Evolutionary conservation across 2,329 filamentous ascomycete species (phyloP).

Genomic region (Cladorrhinum sp.): DNA sequence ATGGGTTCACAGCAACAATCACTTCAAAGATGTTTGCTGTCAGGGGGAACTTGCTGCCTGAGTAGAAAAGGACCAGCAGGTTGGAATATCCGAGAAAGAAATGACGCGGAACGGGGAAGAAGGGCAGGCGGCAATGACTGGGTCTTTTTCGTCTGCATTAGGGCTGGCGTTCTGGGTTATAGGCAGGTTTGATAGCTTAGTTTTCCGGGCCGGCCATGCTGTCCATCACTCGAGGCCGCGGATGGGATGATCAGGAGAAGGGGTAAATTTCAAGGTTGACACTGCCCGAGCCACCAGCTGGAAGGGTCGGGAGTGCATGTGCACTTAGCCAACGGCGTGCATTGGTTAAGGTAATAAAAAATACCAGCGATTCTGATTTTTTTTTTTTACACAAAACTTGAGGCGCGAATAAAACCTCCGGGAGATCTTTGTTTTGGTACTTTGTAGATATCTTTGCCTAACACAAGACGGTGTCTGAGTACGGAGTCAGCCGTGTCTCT

Average conservation of each 20-base stretch:
- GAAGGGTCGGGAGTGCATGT: neutral
- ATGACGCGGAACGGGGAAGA: slow-evolving; percentile 1
- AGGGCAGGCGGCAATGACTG: slow-evolving; percentile 11
- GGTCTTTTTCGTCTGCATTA: slow-evolving; percentile 26
- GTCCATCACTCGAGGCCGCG: slow-evolving; percentile 11
- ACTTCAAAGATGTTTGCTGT: slow-evolving; percentile 98
- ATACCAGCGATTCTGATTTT: slow-evolving; percentile 3
- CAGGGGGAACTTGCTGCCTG: slow-evolving; percentile 64
- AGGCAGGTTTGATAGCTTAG: slow-evolving; percentile 25
- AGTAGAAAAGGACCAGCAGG: slow-evolving; percentile 35
- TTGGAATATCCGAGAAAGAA: neutral
- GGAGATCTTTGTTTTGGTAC: too few relatives aligned
- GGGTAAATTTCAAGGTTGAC: neutral
- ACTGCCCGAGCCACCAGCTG: neutral
- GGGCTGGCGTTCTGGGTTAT: slow-evolving; percentile 29
- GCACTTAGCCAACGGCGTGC: slow-evolving; percentile 3
- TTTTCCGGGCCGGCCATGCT: slow-evolving; percentile 21
- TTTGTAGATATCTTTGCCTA: too few relatives aligned
- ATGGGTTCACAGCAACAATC: slow-evolving; percentile 88
- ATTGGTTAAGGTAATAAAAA: neutral
- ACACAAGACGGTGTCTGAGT: neutral
- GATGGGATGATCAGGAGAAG: neutral
- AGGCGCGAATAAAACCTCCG: neutral
- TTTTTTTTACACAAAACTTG: neutral
- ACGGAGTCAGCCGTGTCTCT: neutral